Evolutionary conservation across 192 early-diverging fungal species (phyloP), one percentile per base, ranked within the genome.

Genomic region (Coemansia sp.): DNA sequence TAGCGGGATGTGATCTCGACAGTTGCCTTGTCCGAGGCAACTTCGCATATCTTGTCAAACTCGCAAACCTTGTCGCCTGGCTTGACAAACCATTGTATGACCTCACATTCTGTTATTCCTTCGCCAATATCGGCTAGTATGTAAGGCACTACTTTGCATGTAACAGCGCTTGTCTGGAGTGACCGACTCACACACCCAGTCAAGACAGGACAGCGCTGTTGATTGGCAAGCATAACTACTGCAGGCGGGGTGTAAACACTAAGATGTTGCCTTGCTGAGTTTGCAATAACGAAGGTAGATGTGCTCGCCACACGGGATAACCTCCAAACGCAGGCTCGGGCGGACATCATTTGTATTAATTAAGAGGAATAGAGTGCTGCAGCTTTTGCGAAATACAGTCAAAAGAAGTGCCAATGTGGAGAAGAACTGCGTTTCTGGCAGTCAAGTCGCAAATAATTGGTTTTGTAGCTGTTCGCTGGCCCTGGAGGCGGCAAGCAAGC

Each of bases 21-120:
- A n/a, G 97, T 90, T 9, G 97, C 97, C 84, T 98, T 98, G 79
- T 98, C 97, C 12, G 93, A 94, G 58, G 97, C 95, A 25, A 98
- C 95, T 66, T 98, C 97, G 68, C 94, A 96, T 41, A 98, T 89
- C 73, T 90, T 91, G 64, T 94, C 87, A 76, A 98, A 98, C 86
- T 97, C 92, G 21, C 85, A 82, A 21, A 98, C 88, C 51, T 75
- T 82, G 70, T 93, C 88, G 61, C 97, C 97, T 5, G 87, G 85
- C 83, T 98, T 91, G 32, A 98, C 93, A 73, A 95, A 96, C 96
- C 96, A 98, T 83, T 98, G 94, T 64, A 96, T 91, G n/a, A 98
- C 76, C 73, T 98, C 94, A 68, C 91, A 93, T 79, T 98, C 96
- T 8, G 94, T 94, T 62, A 97, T 98, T 54, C 97, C 97, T 74